Percentiles rank a stretch among this genome's conserved stretches.
phyloP scores from a whole-genome alignment of 2,329 filamentous ascomycete species.

The Hymenoscyphus fructigenus region DNA sequence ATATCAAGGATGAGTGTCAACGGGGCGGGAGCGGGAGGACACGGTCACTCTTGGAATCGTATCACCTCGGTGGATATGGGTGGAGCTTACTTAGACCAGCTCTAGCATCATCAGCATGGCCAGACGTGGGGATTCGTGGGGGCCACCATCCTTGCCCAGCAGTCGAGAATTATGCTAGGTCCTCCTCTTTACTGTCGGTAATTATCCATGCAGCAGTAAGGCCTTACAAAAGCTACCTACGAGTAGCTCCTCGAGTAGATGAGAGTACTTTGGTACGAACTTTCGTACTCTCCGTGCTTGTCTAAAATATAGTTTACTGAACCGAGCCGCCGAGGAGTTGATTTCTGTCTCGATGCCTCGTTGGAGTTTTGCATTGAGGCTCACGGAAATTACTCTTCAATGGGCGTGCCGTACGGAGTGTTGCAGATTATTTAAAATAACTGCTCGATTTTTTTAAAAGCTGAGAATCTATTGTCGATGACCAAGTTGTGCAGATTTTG shows the following conservation, averaged over 20 bases:
- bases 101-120: conserved; percentile 3
- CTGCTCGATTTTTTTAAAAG: not conserved
- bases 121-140: conserved; percentile 7
- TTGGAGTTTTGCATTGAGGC: not conserved
- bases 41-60: not conserved
- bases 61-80: conserved; percentile 3
- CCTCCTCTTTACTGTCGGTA: conserved; percentile 1
- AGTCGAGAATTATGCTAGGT: not conserved
- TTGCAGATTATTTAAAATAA: not conserved
- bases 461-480: not conserved
- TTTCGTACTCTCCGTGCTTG: not conserved
- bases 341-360: not conserved
- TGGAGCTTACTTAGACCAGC: not conserved
- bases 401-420: not conserved
- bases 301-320: not conserved
- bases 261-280: not conserved
- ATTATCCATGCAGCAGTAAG: conserved; percentile 4
- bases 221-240: not conserved
- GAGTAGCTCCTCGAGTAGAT: not conserved
- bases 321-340: not conserved
- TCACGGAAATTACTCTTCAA: not conserved
- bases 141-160: not conserved
- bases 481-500: not conserved
- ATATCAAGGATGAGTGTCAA: conserved; percentile 1
- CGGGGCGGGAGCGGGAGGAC: conserved; percentile 9